Evolutionary conservation across 1,284 basidiomycete species (phyloP).

Genomic region (Cutaneotrichosporon sp.): DNA sequence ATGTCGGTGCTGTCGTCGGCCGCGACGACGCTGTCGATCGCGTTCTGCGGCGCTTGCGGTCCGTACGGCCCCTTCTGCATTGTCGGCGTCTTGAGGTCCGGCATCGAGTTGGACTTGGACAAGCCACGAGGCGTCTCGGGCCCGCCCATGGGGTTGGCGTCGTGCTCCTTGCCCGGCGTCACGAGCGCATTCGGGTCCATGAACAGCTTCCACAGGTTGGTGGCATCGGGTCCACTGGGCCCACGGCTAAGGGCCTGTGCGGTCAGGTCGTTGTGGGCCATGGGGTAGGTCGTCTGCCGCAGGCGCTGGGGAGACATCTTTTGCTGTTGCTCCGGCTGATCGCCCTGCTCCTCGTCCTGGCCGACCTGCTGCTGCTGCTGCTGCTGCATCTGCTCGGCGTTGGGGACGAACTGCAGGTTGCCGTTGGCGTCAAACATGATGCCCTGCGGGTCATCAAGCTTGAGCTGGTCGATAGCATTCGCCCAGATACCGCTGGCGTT

Average conservation of each 20-base stretch:
- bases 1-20: conserved; percentile 13
- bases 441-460: background rate
- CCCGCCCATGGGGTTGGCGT: conserved; percentile 5
- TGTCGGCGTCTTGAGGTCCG: conserved; percentile 32
- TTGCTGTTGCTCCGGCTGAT: too few relatives aligned
- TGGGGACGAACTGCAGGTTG: conserved; percentile 1
- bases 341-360: background rate
- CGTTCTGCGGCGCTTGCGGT: background rate
- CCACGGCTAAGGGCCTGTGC: conserved; percentile 8
- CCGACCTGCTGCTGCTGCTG: background rate
- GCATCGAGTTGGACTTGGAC: conserved; percentile 42
- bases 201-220: conserved; percentile 42
- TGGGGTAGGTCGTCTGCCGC: conserved; percentile 19
- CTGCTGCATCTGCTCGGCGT: background rate
- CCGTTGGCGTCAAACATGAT: background rate
- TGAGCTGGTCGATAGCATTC: conserved; percentile 38
- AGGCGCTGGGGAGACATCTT: background rate
- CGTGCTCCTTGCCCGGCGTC: conserved; percentile 37
- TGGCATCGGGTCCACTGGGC: conserved; percentile 27
- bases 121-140: conserved; percentile 10
- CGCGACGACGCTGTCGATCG: background rate
- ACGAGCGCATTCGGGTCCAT: conserved; percentile 23
- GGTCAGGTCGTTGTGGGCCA: background rate
- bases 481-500: conserved; percentile 35
- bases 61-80: background rate